Evolutionary conservation across 78 protist genomes (phyloP), one percentile per base, ranked within the genome.

Genomic region (Speleostelium caveatum): DNA sequence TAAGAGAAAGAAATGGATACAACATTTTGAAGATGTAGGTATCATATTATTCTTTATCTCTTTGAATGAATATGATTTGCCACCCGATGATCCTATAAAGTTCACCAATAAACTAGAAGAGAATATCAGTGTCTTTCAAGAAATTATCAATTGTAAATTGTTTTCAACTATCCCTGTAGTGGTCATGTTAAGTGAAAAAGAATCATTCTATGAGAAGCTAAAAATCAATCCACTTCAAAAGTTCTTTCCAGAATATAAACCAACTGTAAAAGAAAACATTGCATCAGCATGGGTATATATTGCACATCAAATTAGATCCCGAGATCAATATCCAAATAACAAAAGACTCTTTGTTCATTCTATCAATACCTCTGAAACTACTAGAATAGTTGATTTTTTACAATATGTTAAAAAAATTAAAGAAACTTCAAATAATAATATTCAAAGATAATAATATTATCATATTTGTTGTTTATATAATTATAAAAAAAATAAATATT

Each of bases 171-270:
- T 92, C 8, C 39, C 93, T 17, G 86, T 94, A 33, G 49, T 94
- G 22, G 61, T 94, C 28, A 42, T 94, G 72, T 33, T 94, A 7
- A 95, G 89, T 73, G 94, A 95, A 73, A 39, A 38, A 45, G 95
- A 95, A 58, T 87, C 83, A 24, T 93, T 94, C 28, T 49, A 32
- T 21, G 86, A 96, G 49, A 94, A 96, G 62, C 55, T 94, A 56
- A 73, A 78, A 49, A 55, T 28, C 0, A 66, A 32, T 26, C 53
- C 65, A 22, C 68, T 67, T 6, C 21, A 38, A 0, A 58, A 24
- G 8, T 58, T 67, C 56, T 80, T 66, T 32, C 75, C 89, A 53
- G 77, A 68, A 14, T 80, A 67, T 67, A 55, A 41, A 14, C n/a
- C n/a, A n/a, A n/a, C n/a, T n/a, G n/a, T n/a, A n/a, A n/a, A n/a